These are phyloP conservation scores for Ogataea nitratoaversa DNA, from an alignment of 805 yeast species.

Conservation along the genomic window DNA sequence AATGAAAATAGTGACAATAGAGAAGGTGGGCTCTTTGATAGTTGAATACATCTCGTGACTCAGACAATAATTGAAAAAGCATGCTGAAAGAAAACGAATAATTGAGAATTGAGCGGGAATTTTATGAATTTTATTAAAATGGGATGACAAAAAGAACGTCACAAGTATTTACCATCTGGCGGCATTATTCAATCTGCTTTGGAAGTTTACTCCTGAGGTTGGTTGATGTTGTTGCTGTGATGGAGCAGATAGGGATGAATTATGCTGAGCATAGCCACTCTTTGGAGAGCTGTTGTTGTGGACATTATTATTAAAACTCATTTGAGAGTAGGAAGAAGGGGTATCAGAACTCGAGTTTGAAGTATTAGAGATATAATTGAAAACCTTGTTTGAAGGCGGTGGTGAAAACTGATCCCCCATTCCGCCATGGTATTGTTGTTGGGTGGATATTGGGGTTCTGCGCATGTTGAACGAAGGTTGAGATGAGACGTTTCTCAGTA, in stretches of 20 bases:
- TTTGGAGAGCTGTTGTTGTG: conserved; percentile 1
- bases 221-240: conserved; percentile 1
- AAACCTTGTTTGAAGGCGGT: conserved; percentile 9
- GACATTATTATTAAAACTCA: background rate
- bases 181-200: background rate
- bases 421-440: background rate
- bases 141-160: background rate
- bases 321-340: conserved; percentile 10
- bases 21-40: no score
- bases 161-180: background rate
- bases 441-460: conserved; percentile 1
- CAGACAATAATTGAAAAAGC: no score
- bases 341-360: conserved; percentile 18
- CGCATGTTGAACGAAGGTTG: background rate
- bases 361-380: conserved; percentile 18
- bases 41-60: no score
- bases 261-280: background rate
- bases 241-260: background rate
- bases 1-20: no score
- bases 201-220: background rate
- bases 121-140: no score
- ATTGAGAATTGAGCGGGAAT: no score
- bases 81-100: no score
- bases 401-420: conserved; percentile 4
- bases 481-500: background rate